phyloP scores from a whole-genome alignment of 305 asterid genomes.

The Ruellia speciosa region DNA sequence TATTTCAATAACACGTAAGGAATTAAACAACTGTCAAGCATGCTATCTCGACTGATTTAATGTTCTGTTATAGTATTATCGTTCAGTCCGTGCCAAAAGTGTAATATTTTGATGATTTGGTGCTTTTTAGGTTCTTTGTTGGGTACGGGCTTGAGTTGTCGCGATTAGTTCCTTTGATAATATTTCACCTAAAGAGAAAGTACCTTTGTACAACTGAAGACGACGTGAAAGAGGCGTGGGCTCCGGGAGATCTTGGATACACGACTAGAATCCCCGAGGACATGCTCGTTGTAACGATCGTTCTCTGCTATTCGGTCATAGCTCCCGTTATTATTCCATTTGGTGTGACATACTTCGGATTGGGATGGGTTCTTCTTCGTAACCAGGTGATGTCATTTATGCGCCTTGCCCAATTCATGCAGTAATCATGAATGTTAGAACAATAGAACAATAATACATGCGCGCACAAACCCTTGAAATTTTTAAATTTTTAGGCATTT shows the following conservation, averaged over 20 bases:
- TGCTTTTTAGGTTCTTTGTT: slow-evolving; percentile 65
- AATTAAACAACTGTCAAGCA: too few species aligned
- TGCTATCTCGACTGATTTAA: too few species aligned
- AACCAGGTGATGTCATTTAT: slow-evolving; percentile 49
- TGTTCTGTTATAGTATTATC: not conserved
- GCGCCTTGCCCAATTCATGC: too few species aligned
- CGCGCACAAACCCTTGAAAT: too few species aligned
- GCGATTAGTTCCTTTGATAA: slow-evolving; percentile 62
- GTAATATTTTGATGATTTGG: not conserved
- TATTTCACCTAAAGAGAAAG: slow-evolving; percentile 67
- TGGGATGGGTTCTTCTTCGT: slow-evolving; percentile 86
- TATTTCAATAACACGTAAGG: too few species aligned
- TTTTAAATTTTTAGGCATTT: too few species aligned
- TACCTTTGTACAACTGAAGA: slow-evolving; percentile 77
- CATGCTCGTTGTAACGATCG: slow-evolving; percentile 61
- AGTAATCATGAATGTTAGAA: too few species aligned
- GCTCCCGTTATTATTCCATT: slow-evolving; percentile 81
- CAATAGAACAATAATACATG: too few species aligned
- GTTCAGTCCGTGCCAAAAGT: not conserved
- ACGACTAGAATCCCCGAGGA: slow-evolving; percentile 71
- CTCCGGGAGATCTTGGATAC: slow-evolving; percentile 72
- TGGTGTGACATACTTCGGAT: slow-evolving; percentile 71
- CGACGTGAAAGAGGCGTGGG: slow-evolving; percentile 80
- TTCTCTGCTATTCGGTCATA: slow-evolving; percentile 74
- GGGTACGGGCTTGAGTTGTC: slow-evolving; percentile 94